Conservation (phyloP, 768 basidiomycete genomes). For the Collybia sp. region DNA sequence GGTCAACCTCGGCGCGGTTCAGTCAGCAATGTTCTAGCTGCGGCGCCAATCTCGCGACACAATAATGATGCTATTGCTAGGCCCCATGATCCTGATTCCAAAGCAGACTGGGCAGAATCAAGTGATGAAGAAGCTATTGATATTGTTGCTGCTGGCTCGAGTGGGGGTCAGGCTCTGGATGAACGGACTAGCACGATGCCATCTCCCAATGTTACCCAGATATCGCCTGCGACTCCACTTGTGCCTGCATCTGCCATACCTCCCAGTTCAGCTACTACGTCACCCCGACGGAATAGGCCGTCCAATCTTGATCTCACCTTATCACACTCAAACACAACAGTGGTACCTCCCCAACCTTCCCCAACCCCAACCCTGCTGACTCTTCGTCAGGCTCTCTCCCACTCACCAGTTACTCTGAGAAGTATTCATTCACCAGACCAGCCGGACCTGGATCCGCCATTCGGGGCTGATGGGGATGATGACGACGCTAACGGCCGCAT, state of each 20-base stretch:
- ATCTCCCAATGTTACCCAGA: conserved; percentile 21
- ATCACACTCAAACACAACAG: conserved; percentile 25
- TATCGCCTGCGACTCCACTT: conserved; percentile 18
- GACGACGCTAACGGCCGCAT: conserved; percentile 65
- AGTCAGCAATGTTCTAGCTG: conserved; percentile 54
- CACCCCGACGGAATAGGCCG: conserved; percentile 48
- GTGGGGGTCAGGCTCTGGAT: conserved; percentile 77
- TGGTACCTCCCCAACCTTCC: conserved; percentile 46
- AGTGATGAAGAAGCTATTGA: conserved; percentile 89
- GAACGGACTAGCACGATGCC: conserved; percentile 71
- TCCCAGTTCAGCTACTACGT: conserved; percentile 3
- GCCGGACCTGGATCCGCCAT: conserved; percentile 32
- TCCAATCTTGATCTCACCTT: conserved; percentile 63
- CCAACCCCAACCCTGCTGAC: conserved; percentile 61
- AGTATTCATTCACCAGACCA: conserved; percentile 13
- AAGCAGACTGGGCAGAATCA: conserved; percentile 70
- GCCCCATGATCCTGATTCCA: conserved; percentile 37
- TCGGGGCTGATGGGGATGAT: conserved; percentile 50
- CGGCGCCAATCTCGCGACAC: conserved; percentile 32
- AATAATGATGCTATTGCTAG: conserved; percentile 22
- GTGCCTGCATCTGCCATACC: conserved; percentile 22
- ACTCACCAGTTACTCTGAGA: conserved; percentile 31
- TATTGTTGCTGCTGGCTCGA: conserved; percentile 73
- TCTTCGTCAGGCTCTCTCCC: conserved; percentile 57
- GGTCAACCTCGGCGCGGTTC: conserved; percentile 50